Conservation (phyloP, 257 asterid species). For the Solanum corneliomulleri region DNA sequence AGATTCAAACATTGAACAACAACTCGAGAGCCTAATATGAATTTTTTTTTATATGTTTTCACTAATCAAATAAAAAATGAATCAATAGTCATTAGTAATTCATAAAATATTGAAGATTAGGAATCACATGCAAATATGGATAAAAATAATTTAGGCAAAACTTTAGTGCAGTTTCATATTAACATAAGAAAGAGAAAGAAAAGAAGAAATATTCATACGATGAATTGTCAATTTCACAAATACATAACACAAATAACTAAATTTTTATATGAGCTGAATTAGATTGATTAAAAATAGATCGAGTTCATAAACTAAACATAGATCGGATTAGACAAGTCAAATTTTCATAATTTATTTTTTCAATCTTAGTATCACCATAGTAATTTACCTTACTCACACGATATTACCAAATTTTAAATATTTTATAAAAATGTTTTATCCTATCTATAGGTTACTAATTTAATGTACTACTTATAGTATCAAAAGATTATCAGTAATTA, state of each 20-base stretch:
- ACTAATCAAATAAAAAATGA: neutral
- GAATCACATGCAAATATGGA: neutral
- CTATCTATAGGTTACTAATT: neutral
- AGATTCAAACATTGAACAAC: neutral
- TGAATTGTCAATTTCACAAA: neutral
- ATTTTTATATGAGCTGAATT: neutral
- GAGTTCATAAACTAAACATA: neutral
- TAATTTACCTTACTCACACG: neutral
- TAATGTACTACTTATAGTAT: neutral
- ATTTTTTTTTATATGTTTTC: neutral
- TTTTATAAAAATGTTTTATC: neutral
- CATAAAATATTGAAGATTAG: no score
- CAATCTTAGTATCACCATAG: neutral
- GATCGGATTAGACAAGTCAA: neutral
- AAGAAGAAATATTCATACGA: neutral
- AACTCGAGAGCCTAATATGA: no score
- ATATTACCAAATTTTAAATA: neutral
- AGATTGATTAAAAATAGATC: neutral
- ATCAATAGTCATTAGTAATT: no score
- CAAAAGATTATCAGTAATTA: neutral
- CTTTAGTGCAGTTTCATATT: neutral
- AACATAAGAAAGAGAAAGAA: neutral
- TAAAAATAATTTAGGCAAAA: neutral
- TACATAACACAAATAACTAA: neutral
- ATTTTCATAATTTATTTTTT: neutral